Conservation (phyloP, 2,329 filamentous ascomycete genomes). For the Pseudogymnoascus sp. region DNA sequence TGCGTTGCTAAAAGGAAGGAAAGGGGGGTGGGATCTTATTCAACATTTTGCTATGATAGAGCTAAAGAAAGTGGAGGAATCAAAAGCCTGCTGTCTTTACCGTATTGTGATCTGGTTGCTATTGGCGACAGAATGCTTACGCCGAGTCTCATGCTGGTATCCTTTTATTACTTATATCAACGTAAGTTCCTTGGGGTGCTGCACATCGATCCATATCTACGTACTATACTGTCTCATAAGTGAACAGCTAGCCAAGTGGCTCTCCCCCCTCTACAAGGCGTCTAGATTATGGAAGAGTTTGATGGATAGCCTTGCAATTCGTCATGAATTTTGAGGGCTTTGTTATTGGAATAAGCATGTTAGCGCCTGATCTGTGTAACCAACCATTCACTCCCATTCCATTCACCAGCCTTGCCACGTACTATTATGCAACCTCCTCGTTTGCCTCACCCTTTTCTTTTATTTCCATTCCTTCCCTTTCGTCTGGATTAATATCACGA, state of each 20-base stretch:
- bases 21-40: background rate
- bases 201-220: background rate
- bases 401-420: background rate
- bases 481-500: background rate
- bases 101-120: background rate
- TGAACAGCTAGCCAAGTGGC: background rate
- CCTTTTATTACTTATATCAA: background rate
- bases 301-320: background rate
- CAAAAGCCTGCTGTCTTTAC: background rate
- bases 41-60: constrained; percentile 2
- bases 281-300: background rate
- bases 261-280: background rate
- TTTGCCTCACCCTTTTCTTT: background rate
- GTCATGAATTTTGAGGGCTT: background rate
- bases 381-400: background rate
- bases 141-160: background rate
- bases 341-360: background rate
- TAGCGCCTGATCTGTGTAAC: background rate
- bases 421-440: background rate
- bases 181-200: background rate
- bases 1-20: constrained; percentile 1
- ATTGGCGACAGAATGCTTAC: background rate
- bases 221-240: background rate
- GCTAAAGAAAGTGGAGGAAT: background rate
- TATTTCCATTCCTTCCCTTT: background rate